These are phyloP conservation scores for Rhododendron ovatum DNA, from an alignment of 148 eudicot genomes.

Conservation along the genomic window DNA sequence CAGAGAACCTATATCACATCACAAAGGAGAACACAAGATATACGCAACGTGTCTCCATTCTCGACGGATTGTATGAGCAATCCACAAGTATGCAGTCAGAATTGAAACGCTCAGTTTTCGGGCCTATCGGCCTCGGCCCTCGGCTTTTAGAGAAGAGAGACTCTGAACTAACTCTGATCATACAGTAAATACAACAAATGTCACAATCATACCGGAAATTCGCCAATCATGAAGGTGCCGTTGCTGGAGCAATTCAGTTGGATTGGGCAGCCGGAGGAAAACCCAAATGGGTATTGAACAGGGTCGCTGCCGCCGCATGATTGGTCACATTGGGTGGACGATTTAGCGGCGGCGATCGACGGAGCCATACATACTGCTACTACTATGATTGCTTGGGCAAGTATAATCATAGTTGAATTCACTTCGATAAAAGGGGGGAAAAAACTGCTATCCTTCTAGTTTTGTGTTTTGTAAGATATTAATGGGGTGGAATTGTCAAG, in stretches of 20 bases:
- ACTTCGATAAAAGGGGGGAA: neutral
- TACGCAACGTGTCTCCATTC: neutral
- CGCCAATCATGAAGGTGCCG: slow-evolving; percentile 18
- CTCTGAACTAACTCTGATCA: neutral
- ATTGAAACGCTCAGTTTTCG: neutral
- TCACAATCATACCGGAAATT: slow-evolving; percentile 17
- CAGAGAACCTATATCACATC: no score
- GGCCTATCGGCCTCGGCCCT: neutral
- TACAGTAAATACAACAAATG: neutral
- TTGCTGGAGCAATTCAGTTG: slow-evolving; percentile 35
- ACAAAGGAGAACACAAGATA: no score
- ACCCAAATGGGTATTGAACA: slow-evolving; percentile 42
- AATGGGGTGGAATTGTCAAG: neutral
- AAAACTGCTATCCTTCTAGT: neutral
- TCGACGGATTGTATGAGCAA: neutral
- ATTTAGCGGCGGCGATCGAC: neutral
- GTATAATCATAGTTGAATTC: neutral
- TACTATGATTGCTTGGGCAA: neutral
- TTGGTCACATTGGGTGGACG: slow-evolving; percentile 9
- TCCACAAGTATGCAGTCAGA: neutral
- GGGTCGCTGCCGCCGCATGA: slow-evolving; percentile 20
- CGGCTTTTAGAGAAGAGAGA: neutral
- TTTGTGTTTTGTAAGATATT: neutral
- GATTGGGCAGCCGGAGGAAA: slow-evolving; percentile 41
- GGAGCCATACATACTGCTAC: neutral